A percentile compares a stretch with the other conserved stretches of the same genome.
Evolutionary conservation across 2,329 filamentous ascomycete genomes (phyloP).

Genomic region (Cordyceps farinosa): DNA sequence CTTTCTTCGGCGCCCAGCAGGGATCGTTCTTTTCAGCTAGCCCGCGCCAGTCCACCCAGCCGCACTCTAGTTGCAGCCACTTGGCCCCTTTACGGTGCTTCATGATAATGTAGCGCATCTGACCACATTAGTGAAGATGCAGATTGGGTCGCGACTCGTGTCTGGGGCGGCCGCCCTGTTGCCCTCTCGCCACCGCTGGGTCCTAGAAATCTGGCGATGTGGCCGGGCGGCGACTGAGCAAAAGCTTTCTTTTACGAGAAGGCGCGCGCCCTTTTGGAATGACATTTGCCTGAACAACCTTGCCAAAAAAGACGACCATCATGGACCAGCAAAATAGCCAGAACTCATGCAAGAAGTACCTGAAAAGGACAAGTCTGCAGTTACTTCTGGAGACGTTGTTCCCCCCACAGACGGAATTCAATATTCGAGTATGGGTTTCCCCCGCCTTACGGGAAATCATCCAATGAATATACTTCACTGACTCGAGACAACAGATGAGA

Average conservation of each 20-base stretch:
- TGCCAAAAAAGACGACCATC: neutral
- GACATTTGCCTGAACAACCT: neutral
- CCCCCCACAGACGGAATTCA: constrained; percentile 27
- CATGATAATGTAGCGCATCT: neutral
- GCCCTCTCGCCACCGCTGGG: neutral
- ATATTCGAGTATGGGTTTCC: constrained; percentile 25
- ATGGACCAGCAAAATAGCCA: constrained; percentile 22
- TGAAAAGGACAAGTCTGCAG: constrained; percentile 27
- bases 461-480: constrained; percentile 1
- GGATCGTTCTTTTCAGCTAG: neutral
- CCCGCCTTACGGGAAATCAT: neutral
- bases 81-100: neutral
- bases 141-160: neutral
- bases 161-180: neutral
- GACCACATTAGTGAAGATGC: neutral
- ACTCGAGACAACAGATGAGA: constrained; percentile 25
- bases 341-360: constrained; percentile 26
- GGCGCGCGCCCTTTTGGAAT: neutral
- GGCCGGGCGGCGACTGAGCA: neutral
- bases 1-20: neutral
- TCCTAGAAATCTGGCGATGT: neutral
- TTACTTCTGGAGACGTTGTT: constrained; percentile 27
- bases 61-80: neutral
- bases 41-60: constrained; percentile 4
- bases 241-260: neutral